Conservation (phyloP, 1,284 basidiomycete genomes). For the Puccinia triticina region DNA sequence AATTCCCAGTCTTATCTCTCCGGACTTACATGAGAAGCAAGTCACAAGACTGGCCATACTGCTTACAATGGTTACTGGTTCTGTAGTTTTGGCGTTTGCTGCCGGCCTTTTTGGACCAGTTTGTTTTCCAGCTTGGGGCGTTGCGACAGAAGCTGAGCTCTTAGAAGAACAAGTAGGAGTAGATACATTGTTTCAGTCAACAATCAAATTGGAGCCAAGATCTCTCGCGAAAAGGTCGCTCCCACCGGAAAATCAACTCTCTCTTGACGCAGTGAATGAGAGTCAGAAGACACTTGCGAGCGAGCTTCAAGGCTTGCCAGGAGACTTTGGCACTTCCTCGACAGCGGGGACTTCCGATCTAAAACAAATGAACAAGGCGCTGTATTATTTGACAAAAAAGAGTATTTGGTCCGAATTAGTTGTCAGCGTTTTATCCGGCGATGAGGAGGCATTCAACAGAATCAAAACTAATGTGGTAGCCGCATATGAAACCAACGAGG, state of each 20-base stretch:
- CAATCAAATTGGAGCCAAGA: neutral
- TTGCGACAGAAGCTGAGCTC: neutral
- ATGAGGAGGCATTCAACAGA: conserved; percentile 11
- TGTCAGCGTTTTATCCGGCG: neutral
- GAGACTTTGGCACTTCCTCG: neutral
- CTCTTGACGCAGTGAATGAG: conserved; percentile 4
- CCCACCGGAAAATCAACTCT: neutral
- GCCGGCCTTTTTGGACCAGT: conserved; percentile 15
- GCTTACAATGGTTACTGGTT: conserved; percentile 8
- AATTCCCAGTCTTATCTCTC: conserved; percentile 8
- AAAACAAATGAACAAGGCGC: neutral
- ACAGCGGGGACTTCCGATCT: neutral
- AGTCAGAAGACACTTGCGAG: conserved; percentile 9
- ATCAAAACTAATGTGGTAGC: neutral
- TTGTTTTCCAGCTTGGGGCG: conserved; percentile 17
- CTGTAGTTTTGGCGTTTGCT: neutral
- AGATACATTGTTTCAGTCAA: neutral
- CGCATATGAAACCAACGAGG: neutral
- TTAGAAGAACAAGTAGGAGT: neutral
- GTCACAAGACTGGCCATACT: conserved; percentile 15
- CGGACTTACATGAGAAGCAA: conserved; percentile 22
- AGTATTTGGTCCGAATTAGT: conserved; percentile 6
- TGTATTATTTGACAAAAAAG: neutral
- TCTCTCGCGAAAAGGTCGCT: conserved; percentile 5
- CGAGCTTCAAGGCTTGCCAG: conserved; percentile 1